These are phyloP conservation scores for Alternaria dauci DNA, from an alignment of 2,329 filamentous ascomycete species.

Conservation along the genomic window DNA sequence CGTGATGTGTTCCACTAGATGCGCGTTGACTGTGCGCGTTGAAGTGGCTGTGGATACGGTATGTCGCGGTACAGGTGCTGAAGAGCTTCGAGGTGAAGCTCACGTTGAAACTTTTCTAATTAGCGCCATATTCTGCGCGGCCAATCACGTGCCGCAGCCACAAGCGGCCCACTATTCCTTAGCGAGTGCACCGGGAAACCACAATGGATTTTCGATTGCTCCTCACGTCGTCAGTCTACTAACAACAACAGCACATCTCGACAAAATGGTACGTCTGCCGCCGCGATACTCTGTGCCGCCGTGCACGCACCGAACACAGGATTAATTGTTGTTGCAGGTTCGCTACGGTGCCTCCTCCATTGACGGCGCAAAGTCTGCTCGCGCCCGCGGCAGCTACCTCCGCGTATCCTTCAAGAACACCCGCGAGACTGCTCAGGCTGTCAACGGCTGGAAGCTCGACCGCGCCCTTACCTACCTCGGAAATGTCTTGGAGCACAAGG, in stretches of 20 bases:
- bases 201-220: conserved; percentile 31
- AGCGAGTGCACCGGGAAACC: conserved; percentile 36
- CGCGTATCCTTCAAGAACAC: conserved; percentile 99
- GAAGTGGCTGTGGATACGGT: conserved; percentile 17
- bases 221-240: conserved; percentile 34
- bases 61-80: conserved; percentile 24
- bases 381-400: conserved; percentile 97
- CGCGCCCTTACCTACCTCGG: conserved; percentile 96
- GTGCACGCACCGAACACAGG: conserved; percentile 24
- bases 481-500: conserved; percentile 96
- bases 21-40: conserved; percentile 26
- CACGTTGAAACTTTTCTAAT: conserved; percentile 16
- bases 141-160: conserved; percentile 9
- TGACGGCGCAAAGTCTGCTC: conserved; percentile 73
- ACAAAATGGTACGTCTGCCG: conserved; percentile 53
- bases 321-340: conserved; percentile 47
- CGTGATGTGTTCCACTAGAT: conserved; percentile 3
- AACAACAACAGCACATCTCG: conserved; percentile 50
- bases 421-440: conserved; percentile 98
- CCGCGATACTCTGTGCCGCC: conserved; percentile 13
- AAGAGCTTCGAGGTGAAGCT: conserved; percentile 28
- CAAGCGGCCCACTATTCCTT: conserved; percentile 27
- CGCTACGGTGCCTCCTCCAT: conserved; percentile 50
- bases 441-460: conserved; percentile 98
- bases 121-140: conserved; percentile 13